Evolutionary conservation across 202 grass and related monocot genomes (phyloP).

Genomic region (Panicum hallii): DNA sequence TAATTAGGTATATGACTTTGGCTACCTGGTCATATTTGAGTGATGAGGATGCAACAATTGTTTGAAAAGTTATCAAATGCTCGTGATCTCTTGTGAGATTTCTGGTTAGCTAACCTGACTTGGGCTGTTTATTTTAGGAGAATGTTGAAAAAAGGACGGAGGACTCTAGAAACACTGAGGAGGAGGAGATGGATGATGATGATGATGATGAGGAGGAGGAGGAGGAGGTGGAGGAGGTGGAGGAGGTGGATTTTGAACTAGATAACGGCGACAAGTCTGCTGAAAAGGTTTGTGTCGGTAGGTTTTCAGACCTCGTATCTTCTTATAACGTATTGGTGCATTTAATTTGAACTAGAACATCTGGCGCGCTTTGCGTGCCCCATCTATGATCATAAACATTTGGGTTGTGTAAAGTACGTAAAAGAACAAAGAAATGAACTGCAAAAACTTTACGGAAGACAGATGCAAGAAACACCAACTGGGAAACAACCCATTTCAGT

Average conservation of each 20-base stretch:
- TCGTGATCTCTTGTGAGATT: not conserved
- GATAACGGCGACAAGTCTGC: not conserved
- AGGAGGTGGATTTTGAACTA: slow-evolving; percentile 5
- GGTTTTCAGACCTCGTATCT: not conserved
- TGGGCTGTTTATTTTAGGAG: slow-evolving; percentile 9
- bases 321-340: not conserved
- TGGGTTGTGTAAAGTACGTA: too few relatives aligned
- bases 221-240: not conserved
- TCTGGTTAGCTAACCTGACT: not conserved
- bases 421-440: too few relatives aligned
- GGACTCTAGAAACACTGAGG: not conserved
- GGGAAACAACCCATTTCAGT: too few relatives aligned
- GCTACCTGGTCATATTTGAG: not conserved
- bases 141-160: not conserved
- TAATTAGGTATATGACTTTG: not conserved
- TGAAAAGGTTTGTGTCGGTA: slow-evolving; percentile 11
- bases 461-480: too few relatives aligned
- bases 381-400: too few relatives aligned
- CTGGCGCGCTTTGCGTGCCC: too few relatives aligned
- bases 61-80: not conserved
- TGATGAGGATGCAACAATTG: not conserved
- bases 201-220: not conserved
- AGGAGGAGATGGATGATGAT: not conserved
- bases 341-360: not conserved
- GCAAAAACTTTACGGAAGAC: too few relatives aligned